A percentile compares a stretch with the other conserved stretches of the same genome.
Conservation (phyloP, 2,329 filamentous ascomycete species). For the Fusarium acutatum region DNA sequence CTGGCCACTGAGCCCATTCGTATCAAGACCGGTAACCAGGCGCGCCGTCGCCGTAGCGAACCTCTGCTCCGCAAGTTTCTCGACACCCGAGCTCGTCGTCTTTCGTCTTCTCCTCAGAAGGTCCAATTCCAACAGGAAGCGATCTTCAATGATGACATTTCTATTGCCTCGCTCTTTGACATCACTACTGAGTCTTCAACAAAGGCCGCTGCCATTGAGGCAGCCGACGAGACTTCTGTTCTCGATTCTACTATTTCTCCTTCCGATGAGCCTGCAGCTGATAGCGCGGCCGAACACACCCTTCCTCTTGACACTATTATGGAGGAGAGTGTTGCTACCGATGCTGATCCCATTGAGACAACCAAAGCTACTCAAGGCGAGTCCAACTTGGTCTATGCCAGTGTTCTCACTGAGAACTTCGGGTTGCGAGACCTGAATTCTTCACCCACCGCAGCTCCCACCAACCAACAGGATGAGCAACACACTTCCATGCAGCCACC, state of each 20-base stretch:
- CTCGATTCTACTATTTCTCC: neutral
- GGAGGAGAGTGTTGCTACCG: neutral
- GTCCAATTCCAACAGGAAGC: conserved; percentile 31
- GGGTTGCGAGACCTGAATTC: neutral
- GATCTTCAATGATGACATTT: conserved; percentile 23
- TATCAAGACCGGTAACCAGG: conserved; percentile 34
- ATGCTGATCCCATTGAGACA: neutral
- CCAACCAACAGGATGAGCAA: neutral
- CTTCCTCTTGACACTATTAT: neutral
- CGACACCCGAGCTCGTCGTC: conserved; percentile 37
- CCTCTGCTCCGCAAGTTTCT: conserved; percentile 43
- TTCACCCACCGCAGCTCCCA: neutral
- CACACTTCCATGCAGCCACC: neutral
- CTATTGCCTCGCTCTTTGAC: conserved; percentile 10
- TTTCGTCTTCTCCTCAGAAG: conserved; percentile 44
- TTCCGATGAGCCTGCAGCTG: neutral
- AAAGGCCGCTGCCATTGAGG: neutral
- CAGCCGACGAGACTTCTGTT: neutral
- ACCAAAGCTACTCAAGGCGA: neutral
- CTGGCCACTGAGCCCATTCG: conserved; percentile 33
- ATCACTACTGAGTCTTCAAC: neutral
- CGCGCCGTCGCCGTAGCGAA: conserved; percentile 47
- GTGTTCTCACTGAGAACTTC: neutral
- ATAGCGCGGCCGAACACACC: neutral
- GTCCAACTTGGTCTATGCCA: neutral